Conservation (phyloP, 768 basidiomycete genomes). For the Strobilomyces confusus region DNA sequence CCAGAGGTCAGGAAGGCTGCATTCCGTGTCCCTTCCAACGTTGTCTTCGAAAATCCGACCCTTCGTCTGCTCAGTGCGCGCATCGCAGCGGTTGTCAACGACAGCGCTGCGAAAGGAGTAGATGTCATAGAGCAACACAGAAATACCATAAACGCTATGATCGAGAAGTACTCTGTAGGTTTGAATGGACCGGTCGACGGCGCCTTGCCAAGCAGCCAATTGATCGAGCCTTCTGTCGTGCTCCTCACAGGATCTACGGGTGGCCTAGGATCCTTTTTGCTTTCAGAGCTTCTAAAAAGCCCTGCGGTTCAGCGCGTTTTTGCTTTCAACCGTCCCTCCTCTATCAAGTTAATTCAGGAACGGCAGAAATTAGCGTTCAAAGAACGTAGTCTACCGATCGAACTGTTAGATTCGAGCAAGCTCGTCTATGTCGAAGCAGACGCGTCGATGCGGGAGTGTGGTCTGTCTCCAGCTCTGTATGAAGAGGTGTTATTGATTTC, state of each 20-base stretch:
- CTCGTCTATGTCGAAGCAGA: constrained; percentile 36
- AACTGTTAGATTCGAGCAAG: constrained; percentile 29
- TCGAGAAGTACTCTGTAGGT: constrained; percentile 36
- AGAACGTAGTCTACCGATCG: constrained; percentile 29
- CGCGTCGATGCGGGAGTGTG: constrained; percentile 25
- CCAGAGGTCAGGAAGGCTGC: constrained; percentile 25
- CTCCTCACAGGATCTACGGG: constrained; percentile 41
- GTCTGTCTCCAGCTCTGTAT: constrained; percentile 23
- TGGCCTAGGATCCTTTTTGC: constrained; percentile 35
- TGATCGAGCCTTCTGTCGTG: constrained; percentile 22
- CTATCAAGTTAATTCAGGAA: constrained; percentile 12
- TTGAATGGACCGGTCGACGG: constrained; percentile 13
- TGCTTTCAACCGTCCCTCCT: constrained; percentile 32
- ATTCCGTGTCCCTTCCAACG: constrained; percentile 22
- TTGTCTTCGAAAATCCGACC: constrained; percentile 40
- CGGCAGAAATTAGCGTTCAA: constrained; percentile 29
- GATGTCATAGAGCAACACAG: constrained; percentile 11
- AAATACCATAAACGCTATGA: constrained; percentile 34
- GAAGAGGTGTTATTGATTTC: constrained; percentile 9
- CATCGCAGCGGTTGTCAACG: constrained; percentile 6
- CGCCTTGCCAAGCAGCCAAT: constrained; percentile 3
- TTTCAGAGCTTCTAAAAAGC: constrained; percentile 26
- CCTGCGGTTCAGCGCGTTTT: constrained; percentile 27
- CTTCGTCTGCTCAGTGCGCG: constrained; percentile 33
- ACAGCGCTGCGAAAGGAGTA: neutral